phyloP scores from a whole-genome alignment of 176 grass and related monocot species.

The Tillandsia fasciculata region DNA sequence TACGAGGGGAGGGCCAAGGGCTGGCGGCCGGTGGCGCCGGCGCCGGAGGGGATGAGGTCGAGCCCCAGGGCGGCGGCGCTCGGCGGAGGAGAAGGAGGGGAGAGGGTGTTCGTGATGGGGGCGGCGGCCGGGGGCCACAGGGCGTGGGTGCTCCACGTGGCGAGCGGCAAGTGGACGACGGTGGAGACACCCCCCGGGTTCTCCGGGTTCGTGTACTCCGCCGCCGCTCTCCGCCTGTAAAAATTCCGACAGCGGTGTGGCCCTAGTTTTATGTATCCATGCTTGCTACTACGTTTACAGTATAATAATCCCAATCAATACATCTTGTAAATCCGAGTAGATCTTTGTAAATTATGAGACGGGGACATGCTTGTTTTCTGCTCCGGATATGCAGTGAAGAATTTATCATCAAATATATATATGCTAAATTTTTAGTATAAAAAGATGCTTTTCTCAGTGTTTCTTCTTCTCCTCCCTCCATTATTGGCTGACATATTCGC shows the following conservation, averaged over 20 bases:
- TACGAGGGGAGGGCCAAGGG: constrained; percentile 26
- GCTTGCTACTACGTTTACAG: no score
- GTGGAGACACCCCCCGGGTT: constrained; percentile 29
- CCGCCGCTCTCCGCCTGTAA: constrained; percentile 23
- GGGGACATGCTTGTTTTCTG: no score
- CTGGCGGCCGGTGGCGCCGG: constrained; percentile 32
- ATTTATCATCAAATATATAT: no score
- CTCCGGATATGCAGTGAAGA: no score
- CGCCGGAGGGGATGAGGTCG: constrained; percentile 25
- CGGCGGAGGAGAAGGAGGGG: constrained; percentile 16
- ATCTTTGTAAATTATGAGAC: no score
- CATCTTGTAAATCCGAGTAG: no score
- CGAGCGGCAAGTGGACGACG: constrained; percentile 35
- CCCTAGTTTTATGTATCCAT: no score
- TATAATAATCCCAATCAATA: no score
- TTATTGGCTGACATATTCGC: no score
- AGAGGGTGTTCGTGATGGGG: constrained; percentile 11
- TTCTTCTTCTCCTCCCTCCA: no score
- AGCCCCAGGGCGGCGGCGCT: constrained; percentile 26
- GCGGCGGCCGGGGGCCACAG: not conserved
- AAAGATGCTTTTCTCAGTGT: no score
- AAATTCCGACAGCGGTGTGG: not conserved
- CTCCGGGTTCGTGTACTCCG: constrained; percentile 45
- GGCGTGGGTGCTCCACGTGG: constrained; percentile 27
- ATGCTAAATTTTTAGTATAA: no score